These are phyloP conservation scores for Aspergillus sp. DNA, from an alignment of 2,329 filamentous ascomycete species.

Conservation along the genomic window DNA sequence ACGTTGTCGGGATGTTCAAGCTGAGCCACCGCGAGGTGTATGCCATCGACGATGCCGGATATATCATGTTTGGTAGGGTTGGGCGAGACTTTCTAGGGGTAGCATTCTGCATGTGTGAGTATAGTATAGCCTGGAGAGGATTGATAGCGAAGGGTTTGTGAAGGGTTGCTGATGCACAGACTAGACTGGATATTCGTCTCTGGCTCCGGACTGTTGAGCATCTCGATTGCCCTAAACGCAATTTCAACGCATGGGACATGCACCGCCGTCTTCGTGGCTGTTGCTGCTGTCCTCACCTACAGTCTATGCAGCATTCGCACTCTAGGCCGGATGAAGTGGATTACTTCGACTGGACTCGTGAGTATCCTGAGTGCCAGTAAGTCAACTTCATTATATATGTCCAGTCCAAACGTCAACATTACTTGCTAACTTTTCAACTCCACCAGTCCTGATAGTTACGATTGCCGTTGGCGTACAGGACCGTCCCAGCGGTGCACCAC, in stretches of 20 bases:
- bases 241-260: slow-evolving; percentile 36
- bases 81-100: slow-evolving; percentile 50
- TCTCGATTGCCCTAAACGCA: slow-evolving; percentile 40
- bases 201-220: slow-evolving; percentile 44
- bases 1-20: slow-evolving; percentile 53
- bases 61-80: slow-evolving; percentile 53
- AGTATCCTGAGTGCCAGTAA: slow-evolving; percentile 15
- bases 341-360: slow-evolving; percentile 31
- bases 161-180: no score
- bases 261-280: slow-evolving; percentile 23
- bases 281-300: slow-evolving; percentile 22
- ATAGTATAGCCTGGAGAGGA: background rate
- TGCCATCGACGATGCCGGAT: slow-evolving; percentile 57
- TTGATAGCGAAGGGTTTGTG: background rate
- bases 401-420: background rate
- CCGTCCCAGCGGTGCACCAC: slow-evolving; percentile 33
- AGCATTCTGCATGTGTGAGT: slow-evolving; percentile 20
- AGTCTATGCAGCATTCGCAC: slow-evolving; percentile 32
- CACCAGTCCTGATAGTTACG: slow-evolving; percentile 21
- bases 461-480: slow-evolving; percentile 32
- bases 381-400: background rate
- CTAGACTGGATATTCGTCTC: slow-evolving; percentile 37
- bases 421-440: no score
- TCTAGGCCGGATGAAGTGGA: slow-evolving; percentile 31
- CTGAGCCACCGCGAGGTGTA: slow-evolving; percentile 55